Evolutionary conservation across 345 rosid species (phyloP).

Genomic region (Clausena lansium): DNA sequence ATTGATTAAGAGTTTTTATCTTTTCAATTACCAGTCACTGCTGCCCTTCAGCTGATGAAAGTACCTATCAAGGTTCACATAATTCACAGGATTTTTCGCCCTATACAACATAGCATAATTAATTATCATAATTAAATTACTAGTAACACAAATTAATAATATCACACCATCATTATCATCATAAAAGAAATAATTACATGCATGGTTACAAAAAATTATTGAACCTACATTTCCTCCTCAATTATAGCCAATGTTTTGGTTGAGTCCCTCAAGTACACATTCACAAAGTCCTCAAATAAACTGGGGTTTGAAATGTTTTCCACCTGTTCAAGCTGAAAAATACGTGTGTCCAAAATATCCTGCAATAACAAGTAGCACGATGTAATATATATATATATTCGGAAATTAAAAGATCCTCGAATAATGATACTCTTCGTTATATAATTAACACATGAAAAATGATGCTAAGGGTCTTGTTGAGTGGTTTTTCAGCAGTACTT

Average conservation of each 20-base stretch:
- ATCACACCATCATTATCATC: too few species aligned
- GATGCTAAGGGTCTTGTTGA: too few species aligned
- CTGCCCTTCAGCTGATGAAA: slow-evolving; percentile 27
- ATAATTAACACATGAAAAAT: too few species aligned
- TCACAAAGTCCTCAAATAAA: slow-evolving; percentile 31
- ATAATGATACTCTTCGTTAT: too few species aligned
- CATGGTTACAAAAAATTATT: neutral
- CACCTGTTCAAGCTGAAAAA: slow-evolving; percentile 30
- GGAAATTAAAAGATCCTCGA: too few species aligned
- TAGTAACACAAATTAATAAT: too few species aligned
- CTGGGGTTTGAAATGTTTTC: slow-evolving; percentile 16
- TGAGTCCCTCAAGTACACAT: slow-evolving; percentile 25
- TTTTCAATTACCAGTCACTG: slow-evolving; percentile 17
- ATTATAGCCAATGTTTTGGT: slow-evolving; percentile 4
- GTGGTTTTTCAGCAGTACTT: too few species aligned
- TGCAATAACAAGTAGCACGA: neutral
- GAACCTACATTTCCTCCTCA: slow-evolving; percentile 27
- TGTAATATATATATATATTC: too few species aligned
- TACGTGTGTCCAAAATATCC: slow-evolving; percentile 31
- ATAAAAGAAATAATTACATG: too few species aligned
- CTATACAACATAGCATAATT: slow-evolving; percentile 1
- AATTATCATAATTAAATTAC: too few species aligned
- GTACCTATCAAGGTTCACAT: slow-evolving; percentile 1
- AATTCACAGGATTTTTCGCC: slow-evolving; percentile 13
- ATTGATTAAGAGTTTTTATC: too few species aligned